Conservation (phyloP, 1,139 yeast species). For the Kodamaea fungicola region DNA sequence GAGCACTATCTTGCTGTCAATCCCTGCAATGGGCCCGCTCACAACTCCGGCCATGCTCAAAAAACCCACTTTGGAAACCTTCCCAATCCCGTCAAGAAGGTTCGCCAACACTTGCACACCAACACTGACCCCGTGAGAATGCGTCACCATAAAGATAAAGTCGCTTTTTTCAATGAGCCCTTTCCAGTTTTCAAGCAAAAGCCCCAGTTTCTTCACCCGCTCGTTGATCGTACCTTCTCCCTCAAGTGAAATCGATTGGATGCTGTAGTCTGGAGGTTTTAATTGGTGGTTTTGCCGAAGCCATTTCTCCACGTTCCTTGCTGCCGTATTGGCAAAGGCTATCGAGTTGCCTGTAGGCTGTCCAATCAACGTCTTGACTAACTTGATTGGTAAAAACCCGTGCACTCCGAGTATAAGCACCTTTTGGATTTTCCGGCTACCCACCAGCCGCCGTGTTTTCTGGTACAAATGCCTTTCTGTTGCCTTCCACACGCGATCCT, state of each 20-base stretch:
- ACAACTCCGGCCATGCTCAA: conserved; percentile 46
- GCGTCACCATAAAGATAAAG: conserved; percentile 41
- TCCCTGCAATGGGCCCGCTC: conserved; percentile 41
- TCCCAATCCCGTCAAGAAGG: conserved; percentile 16
- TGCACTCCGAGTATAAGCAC: conserved; percentile 49
- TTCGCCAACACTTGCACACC: conserved; percentile 42
- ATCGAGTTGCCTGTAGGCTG: conserved; percentile 45
- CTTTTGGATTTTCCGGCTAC: conserved; percentile 20
- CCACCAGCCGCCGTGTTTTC: conserved; percentile 12
- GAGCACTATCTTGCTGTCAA: conserved; percentile 45
- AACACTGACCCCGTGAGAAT: conserved; percentile 45
- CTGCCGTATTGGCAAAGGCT: conserved; percentile 31
- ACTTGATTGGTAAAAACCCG: conserved; percentile 51
- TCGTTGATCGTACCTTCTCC: conserved; percentile 49
- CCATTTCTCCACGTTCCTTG: conserved; percentile 40
- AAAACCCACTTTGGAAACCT: conserved; percentile 32
- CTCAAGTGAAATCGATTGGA: conserved; percentile 50
- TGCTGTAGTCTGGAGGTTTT: conserved; percentile 20
- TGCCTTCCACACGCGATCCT: conserved; percentile 26
- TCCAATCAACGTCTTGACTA: conserved; percentile 44
- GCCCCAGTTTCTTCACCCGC: conserved; percentile 32
- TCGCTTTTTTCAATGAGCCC: conserved; percentile 34
- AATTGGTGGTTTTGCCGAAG: conserved; percentile 23
- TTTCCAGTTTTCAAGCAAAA: conserved; percentile 44
- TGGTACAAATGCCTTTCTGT: conserved; percentile 36